phyloP scores from a whole-genome alignment of 441 rosid genomes.

The Eruca vesicaria region DNA sequence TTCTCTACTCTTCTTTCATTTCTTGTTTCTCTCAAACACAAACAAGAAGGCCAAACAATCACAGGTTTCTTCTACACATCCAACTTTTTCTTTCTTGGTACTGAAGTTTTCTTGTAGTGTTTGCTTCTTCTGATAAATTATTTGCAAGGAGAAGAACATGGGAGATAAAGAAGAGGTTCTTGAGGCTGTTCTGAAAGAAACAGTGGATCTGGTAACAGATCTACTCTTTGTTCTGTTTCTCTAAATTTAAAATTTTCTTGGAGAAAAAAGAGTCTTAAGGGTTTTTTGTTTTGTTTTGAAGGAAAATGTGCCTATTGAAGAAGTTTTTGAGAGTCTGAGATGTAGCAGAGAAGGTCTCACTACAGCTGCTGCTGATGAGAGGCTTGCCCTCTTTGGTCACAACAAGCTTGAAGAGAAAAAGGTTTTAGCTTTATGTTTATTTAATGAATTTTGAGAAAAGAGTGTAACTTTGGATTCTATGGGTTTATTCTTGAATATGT shows the following conservation, averaged over 20 bases:
- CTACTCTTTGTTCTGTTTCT: slow-evolving; percentile 41
- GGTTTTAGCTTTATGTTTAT: slow-evolving; percentile 33
- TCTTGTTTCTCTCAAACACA: slow-evolving; percentile 18
- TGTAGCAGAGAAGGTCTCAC: slow-evolving; percentile 84
- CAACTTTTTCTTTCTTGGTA: not conserved
- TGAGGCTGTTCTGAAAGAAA: slow-evolving; percentile 86
- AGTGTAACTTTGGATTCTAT: not conserved
- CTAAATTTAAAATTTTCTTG: not conserved
- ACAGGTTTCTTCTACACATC: slow-evolving; percentile 13
- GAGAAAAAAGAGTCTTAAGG: not conserved
- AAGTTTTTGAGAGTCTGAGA: slow-evolving; percentile 87
- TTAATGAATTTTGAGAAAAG: not conserved
- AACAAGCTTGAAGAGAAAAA: slow-evolving; percentile 96
- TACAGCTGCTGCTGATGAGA: slow-evolving; percentile 70
- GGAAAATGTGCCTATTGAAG: slow-evolving; percentile 96
- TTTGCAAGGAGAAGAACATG: slow-evolving; percentile 37
- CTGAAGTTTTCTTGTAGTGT: slow-evolving; percentile 1
- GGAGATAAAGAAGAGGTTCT: slow-evolving; percentile 71
- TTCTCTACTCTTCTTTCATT: slow-evolving; percentile 3
- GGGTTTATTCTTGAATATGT: slow-evolving; percentile 15
- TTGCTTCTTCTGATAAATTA: not conserved
- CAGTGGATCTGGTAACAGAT: slow-evolving; percentile 96
- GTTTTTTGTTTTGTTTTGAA: slow-evolving; percentile 35
- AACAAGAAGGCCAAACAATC: not conserved
- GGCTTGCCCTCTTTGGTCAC: slow-evolving; percentile 84